These are phyloP conservation scores for Tolypocladium cylindrosporum DNA, from an alignment of 2,329 filamentous ascomycete species.

Conservation along the genomic window DNA sequence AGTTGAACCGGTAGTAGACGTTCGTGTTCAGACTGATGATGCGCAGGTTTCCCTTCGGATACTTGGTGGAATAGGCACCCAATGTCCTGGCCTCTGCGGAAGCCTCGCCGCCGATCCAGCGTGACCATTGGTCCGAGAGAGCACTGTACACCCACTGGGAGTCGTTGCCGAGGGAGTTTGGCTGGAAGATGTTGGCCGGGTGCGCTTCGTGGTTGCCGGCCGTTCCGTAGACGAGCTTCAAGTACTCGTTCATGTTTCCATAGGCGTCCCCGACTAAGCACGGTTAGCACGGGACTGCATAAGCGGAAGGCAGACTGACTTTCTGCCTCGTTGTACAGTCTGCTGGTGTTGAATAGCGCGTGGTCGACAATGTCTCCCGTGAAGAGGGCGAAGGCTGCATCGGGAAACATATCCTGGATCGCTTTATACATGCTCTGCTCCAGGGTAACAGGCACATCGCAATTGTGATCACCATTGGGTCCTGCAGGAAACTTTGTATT, in stretches of 20 bases:
- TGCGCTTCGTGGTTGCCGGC: slow-evolving; percentile 47
- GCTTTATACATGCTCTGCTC: slow-evolving; percentile 45
- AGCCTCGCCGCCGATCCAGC: slow-evolving; percentile 30
- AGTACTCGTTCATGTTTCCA: slow-evolving; percentile 28
- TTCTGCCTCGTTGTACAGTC: slow-evolving; percentile 17
- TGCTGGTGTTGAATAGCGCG: slow-evolving; percentile 34
- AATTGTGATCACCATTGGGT: slow-evolving; percentile 40
- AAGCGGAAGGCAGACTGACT: slow-evolving; percentile 11
- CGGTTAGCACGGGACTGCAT: not conserved
- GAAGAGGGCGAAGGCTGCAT: slow-evolving; percentile 45
- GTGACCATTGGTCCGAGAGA: slow-evolving; percentile 33
- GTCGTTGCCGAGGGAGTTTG: slow-evolving; percentile 23
- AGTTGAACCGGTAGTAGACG: slow-evolving; percentile 46
- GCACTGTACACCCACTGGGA: slow-evolving; percentile 42
- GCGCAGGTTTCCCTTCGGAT: slow-evolving; percentile 34
- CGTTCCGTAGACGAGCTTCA: slow-evolving; percentile 38
- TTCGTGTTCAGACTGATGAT: slow-evolving; percentile 51
- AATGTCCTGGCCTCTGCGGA: slow-evolving; percentile 23
- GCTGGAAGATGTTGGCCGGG: slow-evolving; percentile 39
- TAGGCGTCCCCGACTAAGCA: slow-evolving; percentile 33
- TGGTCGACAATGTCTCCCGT: slow-evolving; percentile 50
- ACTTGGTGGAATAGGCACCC: slow-evolving; percentile 38
- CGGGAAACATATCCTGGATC: slow-evolving; percentile 33
- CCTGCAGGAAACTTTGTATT: slow-evolving; percentile 39
- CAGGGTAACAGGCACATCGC: slow-evolving; percentile 39